Percentiles rank a stretch among this genome's conserved stretches.
phyloP scores from a whole-genome alignment of 805 yeast genomes.

The Suhomyces tanzawaensis region DNA sequence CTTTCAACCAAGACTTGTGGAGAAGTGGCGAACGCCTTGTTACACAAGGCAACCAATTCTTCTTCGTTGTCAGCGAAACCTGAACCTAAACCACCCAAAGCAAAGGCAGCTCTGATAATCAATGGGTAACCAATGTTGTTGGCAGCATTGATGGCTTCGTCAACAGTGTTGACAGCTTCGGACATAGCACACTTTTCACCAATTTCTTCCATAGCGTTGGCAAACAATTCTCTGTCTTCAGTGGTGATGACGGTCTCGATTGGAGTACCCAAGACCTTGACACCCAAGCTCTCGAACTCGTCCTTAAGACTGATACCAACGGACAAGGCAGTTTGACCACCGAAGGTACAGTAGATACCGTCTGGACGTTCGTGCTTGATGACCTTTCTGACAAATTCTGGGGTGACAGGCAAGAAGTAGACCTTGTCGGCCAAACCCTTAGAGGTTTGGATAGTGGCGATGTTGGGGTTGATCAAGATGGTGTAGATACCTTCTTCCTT shows the following conservation, averaged over 20 bases:
- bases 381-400: slow-evolving; percentile 95
- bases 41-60: slow-evolving; percentile 80
- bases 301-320: slow-evolving; percentile 96
- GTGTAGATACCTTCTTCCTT: slow-evolving; percentile 98
- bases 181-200: slow-evolving; percentile 95
- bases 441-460: slow-evolving; percentile 97
- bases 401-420: slow-evolving; percentile 94
- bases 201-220: slow-evolving; percentile 92
- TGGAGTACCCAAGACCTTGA: slow-evolving; percentile 93
- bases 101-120: slow-evolving; percentile 95
- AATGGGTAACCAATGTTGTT: slow-evolving; percentile 89
- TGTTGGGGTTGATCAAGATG: slow-evolving; percentile 92
- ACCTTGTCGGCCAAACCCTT: slow-evolving; percentile 98
- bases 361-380: slow-evolving; percentile 95
- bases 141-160: slow-evolving; percentile 84
- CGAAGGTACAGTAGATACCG: slow-evolving; percentile 94
- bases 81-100: slow-evolving; percentile 96
- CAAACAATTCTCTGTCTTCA: slow-evolving; percentile 96
- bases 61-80: slow-evolving; percentile 91
- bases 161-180: slow-evolving; percentile 73
- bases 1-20: slow-evolving; percentile 95
- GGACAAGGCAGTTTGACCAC: slow-evolving; percentile 97
- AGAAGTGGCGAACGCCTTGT: slow-evolving; percentile 89
- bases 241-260: slow-evolving; percentile 95
- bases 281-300: slow-evolving; percentile 89